These are phyloP conservation scores for Syzygium grande DNA, from an alignment of 345 rosid species.

Conservation along the genomic window DNA sequence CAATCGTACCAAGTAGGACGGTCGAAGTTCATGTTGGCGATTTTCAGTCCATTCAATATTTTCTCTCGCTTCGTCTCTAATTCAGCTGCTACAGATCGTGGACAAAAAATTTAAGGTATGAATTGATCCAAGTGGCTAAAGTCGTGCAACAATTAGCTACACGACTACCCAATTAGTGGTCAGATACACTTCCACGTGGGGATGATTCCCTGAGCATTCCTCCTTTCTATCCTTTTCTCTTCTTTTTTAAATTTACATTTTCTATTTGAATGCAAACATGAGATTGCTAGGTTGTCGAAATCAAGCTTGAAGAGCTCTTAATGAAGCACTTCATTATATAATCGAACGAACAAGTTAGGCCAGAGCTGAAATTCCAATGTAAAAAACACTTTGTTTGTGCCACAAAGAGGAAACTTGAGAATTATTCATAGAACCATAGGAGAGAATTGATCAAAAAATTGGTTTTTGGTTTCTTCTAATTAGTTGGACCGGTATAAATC, in stretches of 20 bases:
- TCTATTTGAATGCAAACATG: background rate
- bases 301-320: background rate
- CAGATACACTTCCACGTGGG: background rate
- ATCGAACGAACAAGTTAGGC: background rate
- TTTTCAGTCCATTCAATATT: background rate
- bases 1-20: fast-evolving
- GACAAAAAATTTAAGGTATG: background rate
- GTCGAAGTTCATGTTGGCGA: fast-evolving
- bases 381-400: background rate
- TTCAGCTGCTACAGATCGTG: background rate
- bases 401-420: no score
- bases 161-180: background rate
- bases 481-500: background rate
- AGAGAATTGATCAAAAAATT: no score
- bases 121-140: background rate
- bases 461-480: background rate
- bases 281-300: background rate
- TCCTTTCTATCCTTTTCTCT: background rate
- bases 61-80: background rate
- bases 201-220: background rate
- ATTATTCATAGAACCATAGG: no score
- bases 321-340: background rate
- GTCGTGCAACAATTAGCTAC: background rate
- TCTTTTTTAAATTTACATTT: background rate
- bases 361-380: background rate